Evolutionary conservation across 805 yeast genomes (phyloP).

Genomic region (Candida chauliodis): DNA sequence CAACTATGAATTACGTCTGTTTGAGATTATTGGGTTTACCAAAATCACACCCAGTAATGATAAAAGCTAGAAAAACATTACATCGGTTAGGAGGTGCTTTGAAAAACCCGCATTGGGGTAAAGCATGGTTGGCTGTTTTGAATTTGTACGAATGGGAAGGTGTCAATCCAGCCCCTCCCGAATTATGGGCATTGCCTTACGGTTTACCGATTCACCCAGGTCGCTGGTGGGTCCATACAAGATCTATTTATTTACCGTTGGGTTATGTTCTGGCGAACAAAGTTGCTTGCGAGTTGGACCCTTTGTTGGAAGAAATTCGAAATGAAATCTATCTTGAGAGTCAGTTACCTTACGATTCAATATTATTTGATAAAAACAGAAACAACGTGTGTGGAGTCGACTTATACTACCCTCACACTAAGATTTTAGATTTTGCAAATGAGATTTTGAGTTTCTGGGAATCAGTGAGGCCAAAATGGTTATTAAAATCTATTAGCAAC

Average conservation of each 20-base stretch:
- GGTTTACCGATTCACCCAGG: constrained; percentile 85
- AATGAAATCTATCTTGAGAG: constrained; percentile 62
- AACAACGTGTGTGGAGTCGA: constrained; percentile 90
- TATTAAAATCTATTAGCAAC: constrained; percentile 49
- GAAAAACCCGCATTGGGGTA: constrained; percentile 96
- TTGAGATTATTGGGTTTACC: constrained; percentile 77
- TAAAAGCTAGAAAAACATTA: constrained; percentile 69
- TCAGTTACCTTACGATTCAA: constrained; percentile 53
- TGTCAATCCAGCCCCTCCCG: constrained; percentile 97
- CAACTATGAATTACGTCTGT: constrained; percentile 80
- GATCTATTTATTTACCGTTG: constrained; percentile 85
- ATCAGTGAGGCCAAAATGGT: constrained; percentile 71
- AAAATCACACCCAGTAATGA: constrained; percentile 71
- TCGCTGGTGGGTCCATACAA: constrained; percentile 98
- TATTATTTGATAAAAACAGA: constrained; percentile 69
- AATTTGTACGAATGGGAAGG: constrained; percentile 93
- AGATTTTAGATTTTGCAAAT: constrained; percentile 60
- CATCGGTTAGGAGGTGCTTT: constrained; percentile 82
- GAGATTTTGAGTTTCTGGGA: constrained; percentile 61
- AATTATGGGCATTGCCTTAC: constrained; percentile 85
- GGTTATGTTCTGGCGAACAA: constrained; percentile 70
- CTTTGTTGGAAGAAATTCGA: constrained; percentile 64
- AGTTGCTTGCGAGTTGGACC: constrained; percentile 56
- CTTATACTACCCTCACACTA: constrained; percentile 88
- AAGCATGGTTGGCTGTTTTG: constrained; percentile 79